Base-by-base conservation (phyloP, 225 moss, liverwort and hornwort genomes). In the Marchantia paleacea region DNA sequence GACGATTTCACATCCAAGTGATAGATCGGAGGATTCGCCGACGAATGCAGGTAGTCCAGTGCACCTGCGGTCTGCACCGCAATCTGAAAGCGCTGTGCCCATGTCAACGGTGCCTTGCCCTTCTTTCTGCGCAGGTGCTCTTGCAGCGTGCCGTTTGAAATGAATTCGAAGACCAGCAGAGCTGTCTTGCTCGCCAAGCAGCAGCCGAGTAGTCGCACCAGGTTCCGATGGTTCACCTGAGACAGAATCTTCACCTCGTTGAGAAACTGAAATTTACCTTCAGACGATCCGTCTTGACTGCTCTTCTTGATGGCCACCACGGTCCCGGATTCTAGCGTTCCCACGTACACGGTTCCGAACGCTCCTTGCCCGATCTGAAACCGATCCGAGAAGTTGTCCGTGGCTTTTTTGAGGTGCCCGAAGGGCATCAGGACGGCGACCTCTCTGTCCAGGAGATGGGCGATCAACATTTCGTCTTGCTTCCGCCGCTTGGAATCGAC, bases 141-240 rank as follows among this genome's bases (percentile, higher is more conserved):
- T 12, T 66, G 51, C 10, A 91, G 79, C 60, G 81, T 83, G 25
- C 89, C 83, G 13, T 88, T 89, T 57, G 73, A 50, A 8, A 91
- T 79, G 78, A 12, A 55, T 16, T 55, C 55, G 16, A 81, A 88
- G 0, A 89, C 87, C 2, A 91, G 83, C 31, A 85, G 54, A 20
- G 87, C 26, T 11, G 65, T 30, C 8, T 80, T 72, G n/a, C 73
- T 85, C 22, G 84, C 79, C 55, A 86, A 68, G 49, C 86, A 87
- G 81, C 89, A 91, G 11, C 87, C 91, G 54, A 84, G 74, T 7
- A 91, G 83, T 39, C 83, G 85, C 22, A 91, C 75, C 14, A 91
- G 71, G 50, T 85, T 82, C 7, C 69, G 61, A 31, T 85, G 85
- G 29, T 82, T 79, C 12, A 85, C 79, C 53, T 81, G 84, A 0